Base-by-base conservation (phyloP, 116 monocot genomes). In the Trichopus zeylanicus region DNA sequence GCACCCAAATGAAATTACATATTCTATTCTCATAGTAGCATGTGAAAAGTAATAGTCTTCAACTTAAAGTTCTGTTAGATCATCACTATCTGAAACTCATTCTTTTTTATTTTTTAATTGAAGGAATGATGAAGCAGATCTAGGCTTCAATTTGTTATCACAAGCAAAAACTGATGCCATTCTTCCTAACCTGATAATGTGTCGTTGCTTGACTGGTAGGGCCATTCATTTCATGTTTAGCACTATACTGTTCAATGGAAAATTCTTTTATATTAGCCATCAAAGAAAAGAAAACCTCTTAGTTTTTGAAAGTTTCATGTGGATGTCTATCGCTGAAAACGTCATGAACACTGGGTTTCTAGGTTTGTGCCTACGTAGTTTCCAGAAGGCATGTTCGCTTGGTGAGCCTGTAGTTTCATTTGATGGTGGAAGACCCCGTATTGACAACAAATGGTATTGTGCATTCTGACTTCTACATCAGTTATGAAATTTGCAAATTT, bases 61-160 rank as follows among this genome's bases (percentile, higher is more conserved):
- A 59, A 47, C 70, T 35, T 55, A 54, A 30, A 48, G 18, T 63
- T 57, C 46, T 26, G 13, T 60, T 23, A 38, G 13, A 33, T 3
- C 26, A 34, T 8, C 24, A 10, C 7, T 38, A 12, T 59, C 39
- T 70, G 6, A 34, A 21, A 7, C n/a, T 31, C 26, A 34, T 0
- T 31, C 31, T 2, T 66, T 49, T 69, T 32, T 51, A 33, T 2
- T 66, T 49, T 69, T 32, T 51, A 33, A 53, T 59, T 63, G 53
- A 75, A 93, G 93, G 73, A 83, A 85, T 47, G 77, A 70, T 63
- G 82, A 89, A 78, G 74, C 82, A 58, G 85, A 93, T 37, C 38
- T 85, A 48, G 89, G 72, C 24, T 82, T 93, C 55, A 19, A 62
- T 7, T 60, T 93, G 53, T 38, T 85, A 55, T 72, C 79, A 63